Evolutionary conservation across 1,284 basidiomycete species (phyloP).

Genomic region (Rhodotorula sp.): DNA sequence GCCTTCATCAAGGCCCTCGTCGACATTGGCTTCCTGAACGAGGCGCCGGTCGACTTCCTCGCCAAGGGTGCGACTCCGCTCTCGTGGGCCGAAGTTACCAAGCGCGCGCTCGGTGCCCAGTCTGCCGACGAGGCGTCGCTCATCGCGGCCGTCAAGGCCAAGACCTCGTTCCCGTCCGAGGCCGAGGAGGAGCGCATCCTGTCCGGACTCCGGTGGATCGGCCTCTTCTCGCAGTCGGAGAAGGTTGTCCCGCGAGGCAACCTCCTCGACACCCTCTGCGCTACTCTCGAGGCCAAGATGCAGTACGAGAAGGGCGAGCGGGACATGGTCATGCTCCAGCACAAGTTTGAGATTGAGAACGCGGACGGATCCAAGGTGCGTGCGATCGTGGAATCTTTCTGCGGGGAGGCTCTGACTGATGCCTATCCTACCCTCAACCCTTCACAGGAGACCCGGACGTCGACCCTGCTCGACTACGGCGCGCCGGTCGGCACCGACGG

Average conservation of each 20-base stretch:
- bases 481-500: slow-evolving; percentile 54
- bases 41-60: slow-evolving; percentile 73
- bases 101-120: slow-evolving; percentile 71
- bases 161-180: slow-evolving; percentile 69
- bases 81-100: slow-evolving; percentile 75
- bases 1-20: slow-evolving; percentile 89
- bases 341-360: slow-evolving; percentile 90
- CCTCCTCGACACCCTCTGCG: slow-evolving; percentile 92
- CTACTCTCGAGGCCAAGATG: slow-evolving; percentile 85
- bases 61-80: slow-evolving; percentile 58
- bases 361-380: slow-evolving; percentile 70
- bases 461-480: slow-evolving; percentile 89
- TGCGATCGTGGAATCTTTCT: slow-evolving; percentile 12
- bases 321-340: slow-evolving; percentile 95
- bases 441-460: slow-evolving; percentile 77
- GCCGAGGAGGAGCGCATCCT: slow-evolving; percentile 72
- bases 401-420: background rate
- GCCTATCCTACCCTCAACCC: no score
- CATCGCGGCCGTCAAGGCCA: slow-evolving; percentile 65
- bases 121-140: slow-evolving; percentile 71
- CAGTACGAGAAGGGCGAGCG: slow-evolving; percentile 86
- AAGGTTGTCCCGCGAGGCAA: slow-evolving; percentile 68
- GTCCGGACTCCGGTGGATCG: slow-evolving; percentile 88
- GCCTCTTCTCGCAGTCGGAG: slow-evolving; percentile 72
- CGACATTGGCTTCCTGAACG: slow-evolving; percentile 81